Percentiles rank a stretch among this genome's conserved stretches.
phyloP scores from a whole-genome alignment of 805 yeast species.

The Metschnikowia koreensis region DNA sequence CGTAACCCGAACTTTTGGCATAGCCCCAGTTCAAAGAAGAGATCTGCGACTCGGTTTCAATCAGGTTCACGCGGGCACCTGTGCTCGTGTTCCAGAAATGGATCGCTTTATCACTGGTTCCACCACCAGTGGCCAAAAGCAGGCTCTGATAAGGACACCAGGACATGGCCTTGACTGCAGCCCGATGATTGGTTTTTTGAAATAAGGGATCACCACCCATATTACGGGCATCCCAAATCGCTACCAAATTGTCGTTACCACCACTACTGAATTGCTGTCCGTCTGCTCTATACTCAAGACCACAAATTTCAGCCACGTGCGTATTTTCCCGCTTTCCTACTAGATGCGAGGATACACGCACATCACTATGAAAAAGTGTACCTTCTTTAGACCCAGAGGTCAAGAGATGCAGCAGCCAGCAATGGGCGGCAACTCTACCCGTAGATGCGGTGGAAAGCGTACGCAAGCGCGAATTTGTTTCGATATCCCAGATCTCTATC shows the following conservation, averaged over 20 bases:
- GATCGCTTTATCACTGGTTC: constrained; percentile 81
- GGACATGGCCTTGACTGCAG: constrained; percentile 92
- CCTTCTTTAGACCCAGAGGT: constrained; percentile 91
- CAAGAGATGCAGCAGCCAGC: constrained; percentile 80
- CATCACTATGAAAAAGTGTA: constrained; percentile 83
- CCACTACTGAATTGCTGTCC: constrained; percentile 88
- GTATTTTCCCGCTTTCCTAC: constrained; percentile 48
- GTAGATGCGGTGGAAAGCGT: constrained; percentile 64
- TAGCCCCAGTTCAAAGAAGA: constrained; percentile 93
- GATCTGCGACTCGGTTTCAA: constrained; percentile 91
- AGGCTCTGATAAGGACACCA: constrained; percentile 91
- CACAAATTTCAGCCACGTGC: constrained; percentile 91
- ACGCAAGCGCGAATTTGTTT: constrained; percentile 67
- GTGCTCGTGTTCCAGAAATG: constrained; percentile 93
- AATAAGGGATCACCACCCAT: constrained; percentile 53
- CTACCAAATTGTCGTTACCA: constrained; percentile 90
- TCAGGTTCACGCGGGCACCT: constrained; percentile 80
- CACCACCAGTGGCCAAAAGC: constrained; percentile 95
- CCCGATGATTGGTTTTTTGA: constrained; percentile 76
- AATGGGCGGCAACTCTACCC: constrained; percentile 76
- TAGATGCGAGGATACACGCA: constrained; percentile 76
- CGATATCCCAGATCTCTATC: constrained; percentile 92
- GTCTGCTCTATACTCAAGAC: constrained; percentile 79
- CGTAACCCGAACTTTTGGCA: constrained; percentile 67
- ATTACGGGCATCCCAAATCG: constrained; percentile 77